Evolutionary conservation across 371 early-diverging fungal species (phyloP).

Genomic region (Mortierella sp.): DNA sequence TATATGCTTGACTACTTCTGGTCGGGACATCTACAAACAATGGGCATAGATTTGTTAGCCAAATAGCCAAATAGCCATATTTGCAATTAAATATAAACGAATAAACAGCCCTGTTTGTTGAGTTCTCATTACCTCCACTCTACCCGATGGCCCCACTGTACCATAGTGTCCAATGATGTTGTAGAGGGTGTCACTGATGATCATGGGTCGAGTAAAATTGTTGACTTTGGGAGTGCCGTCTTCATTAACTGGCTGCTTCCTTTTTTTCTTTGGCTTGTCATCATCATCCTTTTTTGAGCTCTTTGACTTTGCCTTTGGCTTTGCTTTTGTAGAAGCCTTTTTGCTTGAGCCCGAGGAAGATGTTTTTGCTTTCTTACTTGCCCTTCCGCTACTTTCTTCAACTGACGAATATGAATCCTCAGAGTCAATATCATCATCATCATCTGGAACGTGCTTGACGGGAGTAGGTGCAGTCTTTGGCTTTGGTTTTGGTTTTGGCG

Average conservation of each 20-base stretch:
- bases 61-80: neutral
- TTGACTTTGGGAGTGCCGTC: conserved; percentile 42
- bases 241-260: conserved; percentile 26
- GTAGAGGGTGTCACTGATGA: conserved; percentile 32
- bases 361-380: conserved; percentile 18
- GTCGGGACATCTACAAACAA: conserved; percentile 59
- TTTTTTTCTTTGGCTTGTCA: conserved; percentile 21
- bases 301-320: neutral
- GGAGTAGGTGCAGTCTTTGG: conserved; percentile 12
- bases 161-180: conserved; percentile 41
- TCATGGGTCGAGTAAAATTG: conserved; percentile 26
- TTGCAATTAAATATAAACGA: neutral
- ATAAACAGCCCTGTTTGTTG: neutral
- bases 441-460: conserved; percentile 12
- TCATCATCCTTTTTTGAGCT: conserved; percentile 1
- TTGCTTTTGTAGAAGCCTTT: neutral
- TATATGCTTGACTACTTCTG: conserved; percentile 68
- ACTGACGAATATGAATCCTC: conserved; percentile 42
- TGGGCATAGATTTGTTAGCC: neutral
- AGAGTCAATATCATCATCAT: conserved; percentile 25
- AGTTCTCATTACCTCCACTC: conserved; percentile 26
- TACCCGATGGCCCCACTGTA: conserved; percentile 32
- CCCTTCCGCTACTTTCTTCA: conserved; percentile 15
- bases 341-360: neutral
- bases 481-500: conserved; percentile 15